Evolutionary conservation across 1,139 yeast species (phyloP), one percentile per base, ranked within the genome.

Genomic region (Kluyveromyces sp.): DNA sequence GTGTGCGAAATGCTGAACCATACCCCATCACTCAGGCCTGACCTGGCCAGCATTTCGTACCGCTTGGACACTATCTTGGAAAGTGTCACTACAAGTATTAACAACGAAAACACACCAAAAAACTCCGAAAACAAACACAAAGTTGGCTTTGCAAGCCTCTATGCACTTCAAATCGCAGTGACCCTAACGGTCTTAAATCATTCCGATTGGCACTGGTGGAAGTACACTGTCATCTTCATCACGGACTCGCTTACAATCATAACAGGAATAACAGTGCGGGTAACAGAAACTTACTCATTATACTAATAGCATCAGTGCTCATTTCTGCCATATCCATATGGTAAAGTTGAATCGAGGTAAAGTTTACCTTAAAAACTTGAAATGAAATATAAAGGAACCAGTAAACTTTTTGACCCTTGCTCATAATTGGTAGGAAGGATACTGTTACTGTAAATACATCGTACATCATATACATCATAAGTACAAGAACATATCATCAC

Each of bases 21-120:
- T 3, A 53, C 69, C 27, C 72, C 77, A 0, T 47, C 45, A 0
- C 50, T 57, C 4, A 70, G 88, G 41, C 78, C 81, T 3, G 55
- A 66, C 3, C 73, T 80, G 2, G 64, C 58, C 1, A 70, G 71
- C 25, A 62, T 78, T 0, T 54, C 73, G 25, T 45, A 52, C 1
- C 52, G 54, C 6, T 50, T 76, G 44, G 61, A 63, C 21, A 45
- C 45, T 7, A 38, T 60, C 25, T 43, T 48, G 7, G 15, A 34
- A 15, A 39, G 39, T 8, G 26, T 42, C 3, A 27, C 32, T 10
- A 25, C 33, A 15, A 34, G 21, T 8, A n/a, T 15, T 7, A 26
- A 10, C 21, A 34, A 45, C 21, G 15, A 40, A 36, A 15, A 15
- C 21, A 15, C 21, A 15, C 21, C 21, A 15, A 15, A 1, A 15